A percentile compares a stretch with the other conserved stretches of the same genome.
These are phyloP conservation scores for Alternaria longipes DNA, from an alignment of 2,329 filamentous ascomycete genomes.

Conservation along the genomic window DNA sequence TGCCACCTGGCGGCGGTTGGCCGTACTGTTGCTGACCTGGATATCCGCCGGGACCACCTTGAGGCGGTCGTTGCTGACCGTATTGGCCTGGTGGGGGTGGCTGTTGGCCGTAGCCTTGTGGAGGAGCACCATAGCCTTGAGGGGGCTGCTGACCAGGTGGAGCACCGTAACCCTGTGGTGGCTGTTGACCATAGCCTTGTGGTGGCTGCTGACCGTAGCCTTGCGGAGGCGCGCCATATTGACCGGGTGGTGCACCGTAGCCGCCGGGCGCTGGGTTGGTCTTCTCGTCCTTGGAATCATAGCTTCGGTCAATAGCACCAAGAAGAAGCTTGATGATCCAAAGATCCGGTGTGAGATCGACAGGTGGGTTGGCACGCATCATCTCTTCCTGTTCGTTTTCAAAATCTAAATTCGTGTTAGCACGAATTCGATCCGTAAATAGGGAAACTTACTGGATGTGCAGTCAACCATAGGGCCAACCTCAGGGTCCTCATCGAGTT, in stretches of 20 bases:
- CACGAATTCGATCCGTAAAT: neutral
- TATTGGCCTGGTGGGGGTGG: slow-evolving; percentile 26
- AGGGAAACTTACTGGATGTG: slow-evolving; percentile 67
- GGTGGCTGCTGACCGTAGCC: slow-evolving; percentile 30
- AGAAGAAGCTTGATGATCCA: slow-evolving; percentile 75
- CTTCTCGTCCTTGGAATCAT: slow-evolving; percentile 73
- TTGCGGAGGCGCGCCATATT: slow-evolving; percentile 41
- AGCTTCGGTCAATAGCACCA: slow-evolving; percentile 71
- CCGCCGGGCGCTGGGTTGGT: slow-evolving; percentile 49
- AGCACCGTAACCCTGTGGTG: slow-evolving; percentile 17
- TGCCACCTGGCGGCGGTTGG: slow-evolving; percentile 30
- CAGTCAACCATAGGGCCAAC: slow-evolving; percentile 72
- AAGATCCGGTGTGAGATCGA: slow-evolving; percentile 70
- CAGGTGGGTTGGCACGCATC: slow-evolving; percentile 67
- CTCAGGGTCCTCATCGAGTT: slow-evolving; percentile 69
- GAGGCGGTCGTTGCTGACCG: slow-evolving; percentile 31
- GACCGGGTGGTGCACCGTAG: slow-evolving; percentile 42
- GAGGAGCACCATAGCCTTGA: slow-evolving; percentile 29
- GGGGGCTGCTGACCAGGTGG: slow-evolving; percentile 24
- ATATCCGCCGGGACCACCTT: slow-evolving; percentile 33
- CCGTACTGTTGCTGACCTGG: slow-evolving; percentile 37
- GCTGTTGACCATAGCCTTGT: slow-evolving; percentile 15
- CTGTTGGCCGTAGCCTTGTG: slow-evolving; percentile 25
- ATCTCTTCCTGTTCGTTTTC: slow-evolving; percentile 74
- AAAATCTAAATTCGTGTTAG: slow-evolving; percentile 59